Conservation (phyloP, 202 grass and related monocot species). For the Carex arenaria region DNA sequence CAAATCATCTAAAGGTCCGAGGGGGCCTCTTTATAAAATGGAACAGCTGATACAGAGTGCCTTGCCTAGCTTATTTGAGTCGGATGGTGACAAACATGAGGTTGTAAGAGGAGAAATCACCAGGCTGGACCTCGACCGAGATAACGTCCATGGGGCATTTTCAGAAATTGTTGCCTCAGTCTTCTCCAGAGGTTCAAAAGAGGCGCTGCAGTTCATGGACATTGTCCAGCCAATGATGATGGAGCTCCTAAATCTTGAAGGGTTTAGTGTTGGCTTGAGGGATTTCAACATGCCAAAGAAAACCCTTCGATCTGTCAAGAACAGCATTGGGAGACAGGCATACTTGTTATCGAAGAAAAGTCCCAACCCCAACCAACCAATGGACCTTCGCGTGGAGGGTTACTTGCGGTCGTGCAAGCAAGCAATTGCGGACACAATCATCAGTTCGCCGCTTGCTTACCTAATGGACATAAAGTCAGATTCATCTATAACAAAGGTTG, state of each 20-base stretch:
- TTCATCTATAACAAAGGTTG: slow-evolving; percentile 54
- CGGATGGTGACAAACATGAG: slow-evolving; percentile 41
- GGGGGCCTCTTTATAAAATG: slow-evolving; percentile 41
- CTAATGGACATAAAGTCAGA: slow-evolving; percentile 73
- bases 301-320: slow-evolving; percentile 41
- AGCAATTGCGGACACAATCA: slow-evolving; percentile 49
- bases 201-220: slow-evolving; percentile 66
- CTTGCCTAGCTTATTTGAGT: slow-evolving; percentile 47
- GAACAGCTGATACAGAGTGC: slow-evolving; percentile 67
- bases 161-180: slow-evolving; percentile 57
- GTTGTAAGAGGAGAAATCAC: slow-evolving; percentile 41
- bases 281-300: slow-evolving; percentile 64
- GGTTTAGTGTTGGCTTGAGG: slow-evolving; percentile 65
- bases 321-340: slow-evolving; percentile 43
- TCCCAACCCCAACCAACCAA: slow-evolving; percentile 36
- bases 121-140: slow-evolving; percentile 53
- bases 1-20: slow-evolving; percentile 20
- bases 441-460: slow-evolving; percentile 41
- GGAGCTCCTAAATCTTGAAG: slow-evolving; percentile 67
- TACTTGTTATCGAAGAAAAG: slow-evolving; percentile 50
- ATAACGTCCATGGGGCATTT: slow-evolving; percentile 49
- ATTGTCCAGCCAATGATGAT: slow-evolving; percentile 75
- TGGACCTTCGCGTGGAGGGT: slow-evolving; percentile 60
- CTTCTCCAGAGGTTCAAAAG: slow-evolving; percentile 53
- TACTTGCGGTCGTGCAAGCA: slow-evolving; percentile 57